Percentiles rank a stretch among this genome's conserved stretches.
These are phyloP conservation scores for Chytridiales sp. DNA, from an alignment of 371 early-diverging fungal genomes.

Conservation along the genomic window DNA sequence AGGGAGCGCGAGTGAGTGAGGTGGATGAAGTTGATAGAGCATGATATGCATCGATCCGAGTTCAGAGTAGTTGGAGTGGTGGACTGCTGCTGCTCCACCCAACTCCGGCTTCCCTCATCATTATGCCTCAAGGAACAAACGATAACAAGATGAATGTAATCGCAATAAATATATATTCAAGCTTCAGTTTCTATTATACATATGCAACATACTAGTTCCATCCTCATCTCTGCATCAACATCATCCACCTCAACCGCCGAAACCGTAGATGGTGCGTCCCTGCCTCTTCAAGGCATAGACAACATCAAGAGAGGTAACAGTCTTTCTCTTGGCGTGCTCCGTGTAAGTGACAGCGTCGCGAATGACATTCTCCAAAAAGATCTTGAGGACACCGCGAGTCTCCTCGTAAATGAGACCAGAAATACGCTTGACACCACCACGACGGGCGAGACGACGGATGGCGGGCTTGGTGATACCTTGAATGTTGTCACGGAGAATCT, in stretches of 20 bases:
- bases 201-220: no score
- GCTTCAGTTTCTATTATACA: no score
- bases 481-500: constrained; percentile 98
- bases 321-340: constrained; percentile 99
- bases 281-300: constrained; percentile 98
- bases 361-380: constrained; percentile 97
- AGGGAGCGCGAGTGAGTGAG: no score
- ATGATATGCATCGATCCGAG: no score
- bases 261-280: constrained; percentile 94
- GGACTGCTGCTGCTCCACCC: no score
- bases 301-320: constrained; percentile 93
- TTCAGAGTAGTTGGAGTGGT: no score
- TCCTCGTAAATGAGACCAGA: constrained; percentile 99
- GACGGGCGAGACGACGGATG: constrained; percentile 99
- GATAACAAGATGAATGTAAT: no score
- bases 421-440: constrained; percentile 99
- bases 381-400: constrained; percentile 94
- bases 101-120: no score
- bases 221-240: no score
- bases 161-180: no score
- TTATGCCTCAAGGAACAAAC: no score
- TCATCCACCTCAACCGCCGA: constrained; percentile 45
- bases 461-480: constrained; percentile 99
- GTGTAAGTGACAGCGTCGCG: constrained; percentile 98
- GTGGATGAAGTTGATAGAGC: no score